Evolutionary conservation across 108 stramenopile genomes (phyloP).

Genomic region (Ochromonas danica): DNA sequence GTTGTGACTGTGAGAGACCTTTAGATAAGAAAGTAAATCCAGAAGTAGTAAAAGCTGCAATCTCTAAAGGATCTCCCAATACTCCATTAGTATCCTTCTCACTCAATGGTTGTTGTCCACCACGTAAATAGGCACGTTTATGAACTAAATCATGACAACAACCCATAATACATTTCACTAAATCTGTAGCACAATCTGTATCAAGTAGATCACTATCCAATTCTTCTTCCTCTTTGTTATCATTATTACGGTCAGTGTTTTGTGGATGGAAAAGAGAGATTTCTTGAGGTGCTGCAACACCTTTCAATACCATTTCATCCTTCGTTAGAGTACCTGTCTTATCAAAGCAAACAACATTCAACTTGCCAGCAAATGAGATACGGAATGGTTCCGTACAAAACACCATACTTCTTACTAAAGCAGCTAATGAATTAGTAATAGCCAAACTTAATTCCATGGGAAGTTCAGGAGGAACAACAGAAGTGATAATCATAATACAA

Average conservation of each 20-base stretch:
- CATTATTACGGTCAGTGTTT: neutral
- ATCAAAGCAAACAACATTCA: slow-evolving; percentile 72
- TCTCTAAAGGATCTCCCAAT: slow-evolving; percentile 87
- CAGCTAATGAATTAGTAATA: slow-evolving; percentile 81
- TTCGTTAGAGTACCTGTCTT: slow-evolving; percentile 95
- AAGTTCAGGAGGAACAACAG: slow-evolving; percentile 89
- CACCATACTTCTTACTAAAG: slow-evolving; percentile 63
- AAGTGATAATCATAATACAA: slow-evolving; percentile 92
- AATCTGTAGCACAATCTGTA: neutral
- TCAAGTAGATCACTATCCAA: neutral
- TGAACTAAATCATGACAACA: slow-evolving; percentile 26
- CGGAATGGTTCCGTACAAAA: slow-evolving; percentile 96
- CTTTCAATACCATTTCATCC: slow-evolving; percentile 80
- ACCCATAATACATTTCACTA: slow-evolving; percentile 9
- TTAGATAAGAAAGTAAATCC: neutral
- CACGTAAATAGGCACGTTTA: no score
- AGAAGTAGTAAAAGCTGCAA: slow-evolving; percentile 67
- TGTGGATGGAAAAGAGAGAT: no score
- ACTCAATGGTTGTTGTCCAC: no score
- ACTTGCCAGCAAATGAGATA: slow-evolving; percentile 83
- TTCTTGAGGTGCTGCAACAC: slow-evolving; percentile 59
- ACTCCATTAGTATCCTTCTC: no score
- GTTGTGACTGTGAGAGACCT: neutral
- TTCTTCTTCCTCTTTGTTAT: neutral
- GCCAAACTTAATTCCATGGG: slow-evolving; percentile 94